A percentile compares a stretch with the other conserved stretches of the same genome.
Evolutionary conservation across 202 grass and related monocot genomes (phyloP).

Genomic region (Setaria viridis): DNA sequence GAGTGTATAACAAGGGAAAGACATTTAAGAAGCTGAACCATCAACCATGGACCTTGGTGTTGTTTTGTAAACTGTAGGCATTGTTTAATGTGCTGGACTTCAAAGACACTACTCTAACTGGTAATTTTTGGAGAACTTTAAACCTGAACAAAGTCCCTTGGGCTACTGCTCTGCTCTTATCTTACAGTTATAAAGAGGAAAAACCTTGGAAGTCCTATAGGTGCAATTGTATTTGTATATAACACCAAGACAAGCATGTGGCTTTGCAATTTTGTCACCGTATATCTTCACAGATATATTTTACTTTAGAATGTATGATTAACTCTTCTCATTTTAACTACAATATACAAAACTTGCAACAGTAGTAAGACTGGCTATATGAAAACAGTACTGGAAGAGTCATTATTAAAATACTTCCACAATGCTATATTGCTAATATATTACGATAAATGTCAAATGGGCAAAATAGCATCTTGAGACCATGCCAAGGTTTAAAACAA

Average conservation of each 20-base stretch:
- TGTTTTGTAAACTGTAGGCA: not conserved
- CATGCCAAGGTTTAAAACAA: not conserved
- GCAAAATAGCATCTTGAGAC: conserved; percentile 21
- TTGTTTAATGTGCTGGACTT: not conserved
- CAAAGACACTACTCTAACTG: not conserved
- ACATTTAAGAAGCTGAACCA: not conserved
- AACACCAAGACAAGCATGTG: not conserved
- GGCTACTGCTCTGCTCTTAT: not conserved
- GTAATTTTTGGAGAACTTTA: not conserved
- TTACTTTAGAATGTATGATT: not conserved
- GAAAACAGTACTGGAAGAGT: not conserved
- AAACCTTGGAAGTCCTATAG: not conserved
- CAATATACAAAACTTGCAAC: not conserved
- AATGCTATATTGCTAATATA: not conserved
- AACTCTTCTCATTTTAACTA: not conserved
- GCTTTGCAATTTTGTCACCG: not conserved
- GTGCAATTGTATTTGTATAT: not conserved
- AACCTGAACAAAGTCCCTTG: not conserved
- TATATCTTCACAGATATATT: not conserved
- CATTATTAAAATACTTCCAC: not conserved
- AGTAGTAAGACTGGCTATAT: not conserved
- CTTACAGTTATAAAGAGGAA: not conserved
- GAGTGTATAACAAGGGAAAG: not conserved
- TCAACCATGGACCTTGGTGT: not conserved
- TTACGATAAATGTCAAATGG: not conserved